A percentile compares a stretch with the other conserved stretches of the same genome.
Evolutionary conservation across 179 eudicot species (phyloP).

Genomic region (Corrigiola litoralis): DNA sequence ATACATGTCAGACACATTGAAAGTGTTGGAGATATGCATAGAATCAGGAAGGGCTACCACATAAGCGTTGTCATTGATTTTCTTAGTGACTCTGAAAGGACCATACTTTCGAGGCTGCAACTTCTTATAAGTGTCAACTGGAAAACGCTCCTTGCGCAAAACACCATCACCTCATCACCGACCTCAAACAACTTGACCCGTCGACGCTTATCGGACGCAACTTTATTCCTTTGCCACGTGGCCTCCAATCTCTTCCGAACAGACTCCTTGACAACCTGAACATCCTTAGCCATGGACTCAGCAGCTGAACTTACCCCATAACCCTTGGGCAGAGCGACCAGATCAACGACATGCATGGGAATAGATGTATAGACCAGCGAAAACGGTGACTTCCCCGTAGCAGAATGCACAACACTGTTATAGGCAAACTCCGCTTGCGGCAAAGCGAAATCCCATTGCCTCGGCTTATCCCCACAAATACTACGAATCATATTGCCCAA

Average conservation of each 20-base stretch:
- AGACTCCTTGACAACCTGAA: background rate
- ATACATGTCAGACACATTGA: too few species aligned
- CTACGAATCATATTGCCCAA: constrained; percentile 1
- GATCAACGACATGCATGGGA: background rate
- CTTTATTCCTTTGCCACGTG: background rate
- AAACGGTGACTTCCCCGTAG: background rate
- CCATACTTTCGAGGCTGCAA: background rate
- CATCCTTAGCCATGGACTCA: background rate
- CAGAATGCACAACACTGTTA: background rate
- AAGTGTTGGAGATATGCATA: too few species aligned
- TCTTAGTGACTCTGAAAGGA: background rate
- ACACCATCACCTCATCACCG: background rate
- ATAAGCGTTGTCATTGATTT: background rate
- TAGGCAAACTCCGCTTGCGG: background rate
- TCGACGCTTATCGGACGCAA: background rate
- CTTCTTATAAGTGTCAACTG: background rate
- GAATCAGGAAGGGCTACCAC: too few species aligned
- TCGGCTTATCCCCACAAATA: background rate
- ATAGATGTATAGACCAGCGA: background rate
- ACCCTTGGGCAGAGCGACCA: background rate
- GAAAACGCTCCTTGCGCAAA: background rate
- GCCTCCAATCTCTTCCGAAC: background rate
- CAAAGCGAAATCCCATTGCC: background rate
- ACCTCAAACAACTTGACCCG: background rate
- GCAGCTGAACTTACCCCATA: background rate